Evolutionary conservation across 306 rosid species (phyloP).

Genomic region (Lupinus albus): DNA sequence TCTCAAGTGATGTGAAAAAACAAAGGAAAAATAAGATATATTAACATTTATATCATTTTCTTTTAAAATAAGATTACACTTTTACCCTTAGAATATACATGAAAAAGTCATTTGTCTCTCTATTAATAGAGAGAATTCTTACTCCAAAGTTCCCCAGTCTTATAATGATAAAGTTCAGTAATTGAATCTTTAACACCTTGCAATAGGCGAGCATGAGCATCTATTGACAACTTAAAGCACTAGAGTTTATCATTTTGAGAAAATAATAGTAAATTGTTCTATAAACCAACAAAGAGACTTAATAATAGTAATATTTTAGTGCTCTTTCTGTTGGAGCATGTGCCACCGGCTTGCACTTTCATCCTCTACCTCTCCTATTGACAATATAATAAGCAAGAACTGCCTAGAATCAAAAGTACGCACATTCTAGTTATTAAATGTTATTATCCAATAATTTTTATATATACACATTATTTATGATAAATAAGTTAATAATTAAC

Average conservation of each 20-base stretch:
- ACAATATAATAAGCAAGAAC: neutral
- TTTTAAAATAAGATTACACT: too few relatives aligned
- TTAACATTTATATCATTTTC: too few relatives aligned
- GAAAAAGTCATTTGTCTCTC: too few relatives aligned
- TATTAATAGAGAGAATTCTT: too few relatives aligned
- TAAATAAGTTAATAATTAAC: too few relatives aligned
- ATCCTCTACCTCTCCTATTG: neutral
- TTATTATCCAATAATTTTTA: too few relatives aligned
- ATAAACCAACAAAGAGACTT: neutral
- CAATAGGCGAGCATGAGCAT: slow-evolving; percentile 28
- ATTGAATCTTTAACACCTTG: slow-evolving; percentile 14
- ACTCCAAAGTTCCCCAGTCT: neutral
- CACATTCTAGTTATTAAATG: neutral
- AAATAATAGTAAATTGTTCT: neutral
- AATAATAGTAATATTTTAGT: neutral
- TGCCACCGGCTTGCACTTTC: slow-evolving; percentile 27
- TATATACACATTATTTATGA: too few relatives aligned
- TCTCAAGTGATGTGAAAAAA: too few relatives aligned
- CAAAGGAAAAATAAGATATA: too few relatives aligned
- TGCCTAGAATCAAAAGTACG: neutral
- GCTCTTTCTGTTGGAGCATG: neutral
- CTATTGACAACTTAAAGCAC: slow-evolving; percentile 29
- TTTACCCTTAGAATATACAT: too few relatives aligned
- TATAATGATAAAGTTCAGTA: neutral
- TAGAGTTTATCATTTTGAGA: slow-evolving; percentile 1